Percentiles rank a stretch among this genome's conserved stretches.
phyloP scores from a whole-genome alignment of 2,329 filamentous ascomycete genomes.

The Nothophaeocryptopus gaeumannii region DNA sequence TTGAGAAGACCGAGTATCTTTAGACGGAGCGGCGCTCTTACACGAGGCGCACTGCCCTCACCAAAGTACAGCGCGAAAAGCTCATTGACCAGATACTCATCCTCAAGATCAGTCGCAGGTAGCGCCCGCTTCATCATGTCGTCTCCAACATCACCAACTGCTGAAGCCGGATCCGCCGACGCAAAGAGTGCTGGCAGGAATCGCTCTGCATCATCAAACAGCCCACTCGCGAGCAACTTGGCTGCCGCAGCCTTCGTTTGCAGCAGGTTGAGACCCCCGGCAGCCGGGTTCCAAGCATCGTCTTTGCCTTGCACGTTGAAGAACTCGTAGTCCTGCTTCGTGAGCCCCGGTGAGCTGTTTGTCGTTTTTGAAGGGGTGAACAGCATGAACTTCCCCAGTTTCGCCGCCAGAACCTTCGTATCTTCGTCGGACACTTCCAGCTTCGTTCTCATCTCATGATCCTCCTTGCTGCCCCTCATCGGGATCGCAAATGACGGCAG shows the following conservation, averaged over 20 bases:
- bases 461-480: conserved; percentile 73
- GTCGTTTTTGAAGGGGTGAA: conserved; percentile 47
- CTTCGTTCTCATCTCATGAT: conserved; percentile 62
- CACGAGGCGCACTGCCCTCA: conserved; percentile 48
- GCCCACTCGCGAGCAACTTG: conserved; percentile 74
- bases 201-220: conserved; percentile 79
- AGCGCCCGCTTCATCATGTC: conserved; percentile 79
- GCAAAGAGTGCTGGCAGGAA: conserved; percentile 82
- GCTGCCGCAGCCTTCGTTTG: conserved; percentile 69
- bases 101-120: conserved; percentile 68
- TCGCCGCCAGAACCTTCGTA: conserved; percentile 67
- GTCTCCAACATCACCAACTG: conserved; percentile 79
- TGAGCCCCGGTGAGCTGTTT: conserved; percentile 56
- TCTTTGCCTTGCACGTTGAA: conserved; percentile 64
- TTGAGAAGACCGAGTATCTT: conserved; percentile 72
- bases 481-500: conserved; percentile 71
- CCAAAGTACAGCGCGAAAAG: conserved; percentile 73
- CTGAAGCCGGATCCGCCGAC: conserved; percentile 75
- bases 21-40: conserved; percentile 69
- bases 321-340: conserved; percentile 65
- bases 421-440: conserved; percentile 70
- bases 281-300: conserved; percentile 64
- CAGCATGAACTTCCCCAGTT: conserved; percentile 75
- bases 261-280: conserved; percentile 63
- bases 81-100: conserved; percentile 58